These are phyloP conservation scores for Cruciata laevipes DNA, from an alignment of 257 asterid genomes.

Conservation along the genomic window DNA sequence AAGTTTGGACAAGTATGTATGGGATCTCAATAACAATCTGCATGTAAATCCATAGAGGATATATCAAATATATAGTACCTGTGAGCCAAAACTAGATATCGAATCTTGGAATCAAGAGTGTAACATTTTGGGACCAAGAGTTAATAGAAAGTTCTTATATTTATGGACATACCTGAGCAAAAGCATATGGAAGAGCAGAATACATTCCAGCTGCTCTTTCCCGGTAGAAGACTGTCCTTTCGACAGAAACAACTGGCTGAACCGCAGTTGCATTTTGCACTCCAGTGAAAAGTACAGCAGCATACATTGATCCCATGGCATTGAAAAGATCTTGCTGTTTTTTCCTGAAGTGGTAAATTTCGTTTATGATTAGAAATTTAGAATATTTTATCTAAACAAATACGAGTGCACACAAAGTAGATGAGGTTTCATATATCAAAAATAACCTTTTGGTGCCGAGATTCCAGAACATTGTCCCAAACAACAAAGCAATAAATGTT, in stretches of 20 bases:
- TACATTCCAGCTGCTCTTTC: constrained; percentile 95
- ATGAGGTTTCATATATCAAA: constrained; percentile 12
- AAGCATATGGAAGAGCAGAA: constrained; percentile 78
- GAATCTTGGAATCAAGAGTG: not conserved
- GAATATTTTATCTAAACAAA: not conserved
- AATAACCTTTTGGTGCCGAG: constrained; percentile 67
- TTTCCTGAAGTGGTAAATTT: constrained; percentile 28
- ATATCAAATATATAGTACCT: not conserved
- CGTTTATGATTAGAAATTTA: not conserved
- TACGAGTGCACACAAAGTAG: not conserved
- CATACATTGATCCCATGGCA: constrained; percentile 86
- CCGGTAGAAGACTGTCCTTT: constrained; percentile 77
- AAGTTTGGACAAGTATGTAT: constrained; percentile 46
- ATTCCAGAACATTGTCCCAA: constrained; percentile 78
- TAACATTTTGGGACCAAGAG: not conserved
- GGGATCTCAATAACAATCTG: constrained; percentile 69
- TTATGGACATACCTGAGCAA: constrained; percentile 49
- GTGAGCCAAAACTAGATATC: not conserved
- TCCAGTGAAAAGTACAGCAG: constrained; percentile 66
- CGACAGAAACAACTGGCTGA: constrained; percentile 75
- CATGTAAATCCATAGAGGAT: not conserved
- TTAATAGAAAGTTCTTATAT: not conserved
- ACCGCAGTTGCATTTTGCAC: constrained; percentile 64
- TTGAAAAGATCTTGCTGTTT: constrained; percentile 58
- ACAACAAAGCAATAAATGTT: constrained; percentile 48